Percentiles rank a stretch among this genome's conserved stretches.
Conservation (phyloP, 345 rosid genomes). For the Eucalyptus regnans region DNA sequence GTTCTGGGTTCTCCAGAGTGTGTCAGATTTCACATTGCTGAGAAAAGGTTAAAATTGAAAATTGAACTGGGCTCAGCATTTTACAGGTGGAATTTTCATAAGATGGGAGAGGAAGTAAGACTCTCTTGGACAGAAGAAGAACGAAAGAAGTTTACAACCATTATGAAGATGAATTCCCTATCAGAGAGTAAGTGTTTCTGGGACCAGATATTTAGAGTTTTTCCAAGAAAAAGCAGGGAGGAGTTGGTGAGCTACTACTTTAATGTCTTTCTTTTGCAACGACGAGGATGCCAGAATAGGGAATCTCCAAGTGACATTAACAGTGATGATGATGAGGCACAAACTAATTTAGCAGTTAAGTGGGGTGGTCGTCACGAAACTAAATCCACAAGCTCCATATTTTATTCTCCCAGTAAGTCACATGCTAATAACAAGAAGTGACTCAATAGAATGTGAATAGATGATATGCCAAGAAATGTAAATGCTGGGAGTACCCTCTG, state of each 20-base stretch:
- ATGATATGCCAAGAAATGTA: not conserved
- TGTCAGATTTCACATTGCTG: conserved; percentile 53
- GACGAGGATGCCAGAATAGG: conserved; percentile 71
- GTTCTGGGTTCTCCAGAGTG: conserved; percentile 54
- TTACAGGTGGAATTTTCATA: conserved; percentile 41
- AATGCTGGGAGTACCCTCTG: not conserved
- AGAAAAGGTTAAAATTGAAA: conserved; percentile 37
- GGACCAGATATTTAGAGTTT: conserved; percentile 24
- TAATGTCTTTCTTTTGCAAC: conserved; percentile 62
- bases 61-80: conserved; percentile 67
- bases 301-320: conserved; percentile 23
- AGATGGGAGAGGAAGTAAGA: conserved; percentile 62
- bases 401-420: conserved; percentile 2
- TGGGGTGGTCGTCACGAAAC: not conserved
- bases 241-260: conserved; percentile 64
- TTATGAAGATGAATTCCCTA: conserved; percentile 24
- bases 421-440: not conserved
- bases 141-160: conserved; percentile 27
- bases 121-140: conserved; percentile 50
- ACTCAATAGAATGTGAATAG: not conserved
- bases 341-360: not conserved
- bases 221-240: conserved; percentile 38
- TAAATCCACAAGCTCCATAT: not conserved
- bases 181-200: conserved; percentile 29
- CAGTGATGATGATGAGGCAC: conserved; percentile 56